Evolutionary conservation across 2,329 filamentous ascomycete species (phyloP), one percentile per base, ranked within the genome.

Genomic region (Epichloe bromicola): DNA sequence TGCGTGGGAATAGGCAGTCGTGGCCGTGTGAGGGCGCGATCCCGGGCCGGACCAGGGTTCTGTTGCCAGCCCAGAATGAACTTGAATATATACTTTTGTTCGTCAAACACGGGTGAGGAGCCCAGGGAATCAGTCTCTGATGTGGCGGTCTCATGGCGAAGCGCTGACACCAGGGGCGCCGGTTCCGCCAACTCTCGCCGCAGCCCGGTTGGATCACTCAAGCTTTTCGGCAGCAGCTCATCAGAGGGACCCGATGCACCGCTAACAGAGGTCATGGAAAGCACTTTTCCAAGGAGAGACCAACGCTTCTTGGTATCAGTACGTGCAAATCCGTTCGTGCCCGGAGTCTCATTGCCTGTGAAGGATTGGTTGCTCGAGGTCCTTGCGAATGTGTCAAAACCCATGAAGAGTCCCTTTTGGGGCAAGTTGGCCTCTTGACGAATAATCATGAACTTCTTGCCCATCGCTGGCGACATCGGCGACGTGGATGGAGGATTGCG

Each of bases 361-460:
- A 59, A 46, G 8, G 55, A 54, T 2, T 61, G 59, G 15, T 53
- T 40, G 23, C 26, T 57, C 33, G 57, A 57, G 6, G 60, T 52
- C 57, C 65, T 60, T 37, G 65, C 57, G 54, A 72, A 70, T 0
- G 70, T 66, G 59, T 79, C 76, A 53, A 79, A 79, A 15, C 72
- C 73, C 46, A 73, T 60, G 51, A 72, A 67, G 8, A 78, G 63
- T 6, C 74, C 73, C 3, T 69, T 67, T 54, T 78, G 75, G 1
- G 70, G 65, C 4, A 65, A 59, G 43, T 69, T 70, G 20, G 76
- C 60, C 54, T 95, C 89, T 56, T 86, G 90, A 52, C 88, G 83
- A 57, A 95, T 85, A 59, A 96, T 95, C 66, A 95, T 80, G 54
- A 96, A 86, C 54, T 86, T 79, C 60, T 91, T 87, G 45, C 86